Conservation (phyloP, 73 alveolate genomes). For the Stentor roeselii region DNA sequence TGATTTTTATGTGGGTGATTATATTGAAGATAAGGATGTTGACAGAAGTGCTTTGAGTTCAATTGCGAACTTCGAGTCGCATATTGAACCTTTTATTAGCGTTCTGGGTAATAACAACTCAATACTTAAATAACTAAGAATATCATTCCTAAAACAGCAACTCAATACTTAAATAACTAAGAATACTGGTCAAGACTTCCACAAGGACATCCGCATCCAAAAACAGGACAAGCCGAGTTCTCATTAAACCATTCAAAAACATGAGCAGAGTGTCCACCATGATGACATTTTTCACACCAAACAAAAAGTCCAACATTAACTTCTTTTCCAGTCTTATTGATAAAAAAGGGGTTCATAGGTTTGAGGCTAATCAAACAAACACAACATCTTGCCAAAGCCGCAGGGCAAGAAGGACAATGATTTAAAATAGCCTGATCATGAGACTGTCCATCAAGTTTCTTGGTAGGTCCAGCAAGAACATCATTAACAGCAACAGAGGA, state of each 20-base stretch:
- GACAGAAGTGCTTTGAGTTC: conserved; percentile 7
- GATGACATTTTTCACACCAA: conserved; percentile 33
- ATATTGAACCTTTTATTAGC: not conserved
- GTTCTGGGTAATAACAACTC: not conserved
- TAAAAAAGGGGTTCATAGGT: conserved; percentile 11
- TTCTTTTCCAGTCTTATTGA: not conserved
- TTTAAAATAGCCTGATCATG: not conserved
- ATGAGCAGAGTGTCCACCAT: conserved; percentile 30
- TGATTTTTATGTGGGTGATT: not conserved
- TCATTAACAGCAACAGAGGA: not conserved
- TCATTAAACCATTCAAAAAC: conserved; percentile 19
- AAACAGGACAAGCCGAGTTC: not conserved
- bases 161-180: too few species aligned
- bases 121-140: too few species aligned
- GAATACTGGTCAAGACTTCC: not conserved
- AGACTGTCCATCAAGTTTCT: not conserved
- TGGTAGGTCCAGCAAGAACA: not conserved
- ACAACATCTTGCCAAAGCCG: not conserved
- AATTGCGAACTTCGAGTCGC: not conserved
- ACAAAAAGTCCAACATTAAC: not conserved
- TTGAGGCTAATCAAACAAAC: not conserved
- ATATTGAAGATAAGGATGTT: not conserved
- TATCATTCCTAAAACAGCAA: too few species aligned
- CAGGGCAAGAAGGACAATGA: conserved; percentile 26
- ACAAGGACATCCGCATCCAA: conserved; percentile 3